phyloP scores from a whole-genome alignment of 257 asterid genomes.

The Capsicum pubescens region DNA sequence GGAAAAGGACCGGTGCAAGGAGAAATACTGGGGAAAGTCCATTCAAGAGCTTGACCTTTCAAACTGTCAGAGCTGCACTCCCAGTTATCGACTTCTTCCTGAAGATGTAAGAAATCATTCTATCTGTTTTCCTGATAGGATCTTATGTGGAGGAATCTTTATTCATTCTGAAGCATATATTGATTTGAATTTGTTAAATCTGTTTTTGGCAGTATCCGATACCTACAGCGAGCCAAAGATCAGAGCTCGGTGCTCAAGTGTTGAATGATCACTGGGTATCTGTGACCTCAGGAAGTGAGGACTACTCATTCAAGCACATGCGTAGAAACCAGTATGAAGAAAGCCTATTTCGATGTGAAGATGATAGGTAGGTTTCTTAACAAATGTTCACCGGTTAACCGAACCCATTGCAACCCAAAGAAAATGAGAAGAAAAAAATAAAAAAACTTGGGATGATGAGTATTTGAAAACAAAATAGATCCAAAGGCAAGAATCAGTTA shows the following conservation, averaged over 20 bases:
- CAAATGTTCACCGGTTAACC: neutral
- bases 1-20: conserved; percentile 63
- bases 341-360: conserved; percentile 51
- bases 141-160: conserved; percentile 4
- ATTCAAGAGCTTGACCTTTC: conserved; percentile 44
- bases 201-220: conserved; percentile 65
- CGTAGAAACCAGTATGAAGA: conserved; percentile 56
- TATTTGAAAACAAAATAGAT: conserved; percentile 16
- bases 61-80: conserved; percentile 46
- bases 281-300: conserved; percentile 58
- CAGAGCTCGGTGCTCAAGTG: conserved; percentile 78
- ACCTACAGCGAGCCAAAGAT: conserved; percentile 72
- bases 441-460: neutral
- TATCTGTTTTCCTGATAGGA: neutral
- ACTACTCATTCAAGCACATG: conserved; percentile 56
- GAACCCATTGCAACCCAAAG: conserved; percentile 1
- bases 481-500: neutral
- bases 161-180: neutral
- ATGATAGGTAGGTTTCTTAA: conserved; percentile 35
- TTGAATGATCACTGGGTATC: conserved; percentile 82
- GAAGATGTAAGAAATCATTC: conserved; percentile 42
- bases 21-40: conserved; percentile 56
- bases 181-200: conserved; percentile 11
- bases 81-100: conserved; percentile 61
- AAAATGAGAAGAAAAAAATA: neutral